Conservation (phyloP, 371 early-diverging fungal genomes). For the Mucor plumbeus region DNA sequence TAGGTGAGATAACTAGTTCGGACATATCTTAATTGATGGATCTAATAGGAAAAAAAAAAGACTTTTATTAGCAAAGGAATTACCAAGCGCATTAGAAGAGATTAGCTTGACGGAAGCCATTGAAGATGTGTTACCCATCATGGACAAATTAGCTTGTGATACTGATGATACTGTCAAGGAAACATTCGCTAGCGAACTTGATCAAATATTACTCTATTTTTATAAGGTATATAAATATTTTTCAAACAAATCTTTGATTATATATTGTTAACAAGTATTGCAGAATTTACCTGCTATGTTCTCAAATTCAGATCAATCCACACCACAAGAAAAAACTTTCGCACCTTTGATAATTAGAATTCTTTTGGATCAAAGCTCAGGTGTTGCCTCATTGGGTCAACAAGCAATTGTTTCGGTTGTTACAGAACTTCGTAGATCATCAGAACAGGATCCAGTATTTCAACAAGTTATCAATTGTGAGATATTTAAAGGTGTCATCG, state of each 20-base stretch:
- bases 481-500: constrained; percentile 56
- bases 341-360: constrained; percentile 46
- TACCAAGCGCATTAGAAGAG: constrained; percentile 41
- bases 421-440: constrained; percentile 40
- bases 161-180: constrained; percentile 61
- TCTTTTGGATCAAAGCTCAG: constrained; percentile 52
- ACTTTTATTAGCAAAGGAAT: constrained; percentile 32
- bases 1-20: constrained; percentile 35
- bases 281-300: constrained; percentile 28
- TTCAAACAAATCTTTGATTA: background rate
- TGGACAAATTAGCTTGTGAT: constrained; percentile 50
- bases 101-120: constrained; percentile 52
- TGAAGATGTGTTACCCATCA: constrained; percentile 52
- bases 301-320: constrained; percentile 9
- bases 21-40: background rate
- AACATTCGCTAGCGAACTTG: constrained; percentile 56
- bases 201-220: constrained; percentile 57
- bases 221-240: constrained; percentile 42
- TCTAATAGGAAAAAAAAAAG: constrained; percentile 4
- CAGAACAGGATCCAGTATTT: constrained; percentile 27
- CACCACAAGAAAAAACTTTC: constrained; percentile 38
- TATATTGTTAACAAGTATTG: background rate
- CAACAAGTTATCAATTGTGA: constrained; percentile 56
- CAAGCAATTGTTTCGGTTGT: constrained; percentile 53
- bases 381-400: constrained; percentile 49